Evolutionary conservation across 192 early-diverging fungal species (phyloP).

Genomic region (Backusella tuberculispora): DNA sequence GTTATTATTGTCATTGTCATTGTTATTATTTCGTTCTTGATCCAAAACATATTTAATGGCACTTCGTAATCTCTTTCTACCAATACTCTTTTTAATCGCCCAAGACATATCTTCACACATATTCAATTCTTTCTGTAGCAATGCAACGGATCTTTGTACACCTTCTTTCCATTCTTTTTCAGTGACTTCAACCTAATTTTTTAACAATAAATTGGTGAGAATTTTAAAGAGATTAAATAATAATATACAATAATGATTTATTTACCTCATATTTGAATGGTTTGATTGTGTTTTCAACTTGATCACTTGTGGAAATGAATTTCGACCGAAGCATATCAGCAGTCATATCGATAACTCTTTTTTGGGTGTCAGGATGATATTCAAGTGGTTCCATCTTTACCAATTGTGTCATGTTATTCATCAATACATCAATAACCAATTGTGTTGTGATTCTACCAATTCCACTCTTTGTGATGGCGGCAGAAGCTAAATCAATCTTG

Average conservation of each 20-base stretch:
- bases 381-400: conserved; percentile 83
- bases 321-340: conserved; percentile 84
- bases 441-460: conserved; percentile 91
- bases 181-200: conserved; percentile 74
- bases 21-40: conserved; percentile 61
- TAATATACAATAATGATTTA: neutral
- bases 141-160: conserved; percentile 68
- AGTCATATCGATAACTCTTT: conserved; percentile 79
- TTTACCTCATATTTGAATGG: conserved; percentile 92
- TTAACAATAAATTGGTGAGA: neutral
- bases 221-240: neutral
- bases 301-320: conserved; percentile 88
- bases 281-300: conserved; percentile 99
- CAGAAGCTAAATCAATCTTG: conserved; percentile 80
- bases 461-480: conserved; percentile 90
- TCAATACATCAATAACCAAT: conserved; percentile 86
- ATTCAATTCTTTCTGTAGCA: conserved; percentile 82
- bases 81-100: conserved; percentile 72
- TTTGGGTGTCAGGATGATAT: conserved; percentile 79
- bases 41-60: conserved; percentile 82
- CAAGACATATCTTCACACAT: conserved; percentile 71
- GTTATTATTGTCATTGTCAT: neutral
- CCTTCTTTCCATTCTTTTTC: conserved; percentile 95
- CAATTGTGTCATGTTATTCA: conserved; percentile 79
- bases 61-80: conserved; percentile 77